Conservation (phyloP, 2,329 filamentous ascomycete species). For the Trichoderma semiorbis region DNA sequence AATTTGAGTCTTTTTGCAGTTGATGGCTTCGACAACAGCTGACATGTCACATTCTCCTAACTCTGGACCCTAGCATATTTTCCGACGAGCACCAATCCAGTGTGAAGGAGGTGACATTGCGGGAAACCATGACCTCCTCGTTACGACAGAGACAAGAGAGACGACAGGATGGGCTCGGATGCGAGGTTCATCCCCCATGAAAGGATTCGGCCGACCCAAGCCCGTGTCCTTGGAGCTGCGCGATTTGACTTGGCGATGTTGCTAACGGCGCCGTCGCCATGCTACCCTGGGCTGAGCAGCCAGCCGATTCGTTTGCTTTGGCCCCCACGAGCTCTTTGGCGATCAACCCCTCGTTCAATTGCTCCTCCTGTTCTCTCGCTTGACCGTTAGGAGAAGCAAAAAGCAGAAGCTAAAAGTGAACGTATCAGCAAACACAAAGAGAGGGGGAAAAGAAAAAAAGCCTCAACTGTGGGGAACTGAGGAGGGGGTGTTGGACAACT, state of each 20-base stretch:
- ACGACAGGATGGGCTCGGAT: constrained; percentile 1
- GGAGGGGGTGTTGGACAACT: not conserved
- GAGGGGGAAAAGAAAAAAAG: not conserved
- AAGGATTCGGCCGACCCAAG: constrained; percentile 28
- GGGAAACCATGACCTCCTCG: not conserved
- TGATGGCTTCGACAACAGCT: not conserved
- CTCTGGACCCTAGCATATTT: not conserved
- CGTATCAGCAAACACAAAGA: not conserved
- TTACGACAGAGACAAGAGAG: not conserved
- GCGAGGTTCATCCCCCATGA: constrained; percentile 16
- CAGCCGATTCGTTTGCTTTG: not conserved
- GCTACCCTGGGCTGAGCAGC: not conserved
- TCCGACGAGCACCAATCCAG: not conserved
- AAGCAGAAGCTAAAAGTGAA: not conserved
- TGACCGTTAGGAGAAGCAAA: not conserved
- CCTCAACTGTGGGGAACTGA: not conserved
- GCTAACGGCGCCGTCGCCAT: constrained; percentile 10
- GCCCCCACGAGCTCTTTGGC: constrained; percentile 12
- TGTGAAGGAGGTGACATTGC: not conserved
- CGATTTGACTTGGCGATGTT: constrained; percentile 6
- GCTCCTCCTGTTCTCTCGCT: constrained; percentile 13
- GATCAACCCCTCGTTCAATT: not conserved
- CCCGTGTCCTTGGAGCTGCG: constrained; percentile 31
- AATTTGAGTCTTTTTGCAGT: not conserved
- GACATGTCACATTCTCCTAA: constrained; percentile 14